Conservation (phyloP, 371 early-diverging fungal genomes). For the Chytridiales sp. region DNA sequence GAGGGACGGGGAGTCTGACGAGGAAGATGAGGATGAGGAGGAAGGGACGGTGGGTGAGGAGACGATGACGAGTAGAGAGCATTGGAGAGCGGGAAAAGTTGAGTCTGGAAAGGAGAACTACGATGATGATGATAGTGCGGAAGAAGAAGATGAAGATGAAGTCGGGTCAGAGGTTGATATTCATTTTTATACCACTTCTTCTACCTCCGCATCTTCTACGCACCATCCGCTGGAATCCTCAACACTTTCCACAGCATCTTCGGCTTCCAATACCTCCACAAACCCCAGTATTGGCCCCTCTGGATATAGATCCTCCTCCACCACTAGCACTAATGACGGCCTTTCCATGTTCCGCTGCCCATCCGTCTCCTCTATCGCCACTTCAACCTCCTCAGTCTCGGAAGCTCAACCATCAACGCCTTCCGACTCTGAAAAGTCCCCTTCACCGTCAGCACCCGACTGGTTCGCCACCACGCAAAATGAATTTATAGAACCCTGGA, state of each 20-base stretch:
- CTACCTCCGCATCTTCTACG: background rate
- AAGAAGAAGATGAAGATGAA: constrained; percentile 19
- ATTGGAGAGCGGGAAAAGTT: background rate
- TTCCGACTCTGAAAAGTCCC: too few relatives aligned
- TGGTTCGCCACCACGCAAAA: too few relatives aligned
- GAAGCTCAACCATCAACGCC: too few relatives aligned
- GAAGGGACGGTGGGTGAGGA: constrained; percentile 19
- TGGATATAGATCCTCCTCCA: too few relatives aligned
- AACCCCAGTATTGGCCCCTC: background rate
- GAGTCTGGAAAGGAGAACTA: background rate
- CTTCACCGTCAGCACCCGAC: too few relatives aligned
- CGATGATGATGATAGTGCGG: constrained; percentile 16
- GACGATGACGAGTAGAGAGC: constrained; percentile 1
- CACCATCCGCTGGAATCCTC: background rate
- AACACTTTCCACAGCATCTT: constrained; percentile 1
- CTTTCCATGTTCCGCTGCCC: too few relatives aligned
- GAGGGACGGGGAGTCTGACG: background rate
- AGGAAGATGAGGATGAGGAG: constrained; percentile 4
- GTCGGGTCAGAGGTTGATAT: background rate
- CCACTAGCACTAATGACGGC: too few relatives aligned
- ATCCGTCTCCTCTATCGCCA: too few relatives aligned
- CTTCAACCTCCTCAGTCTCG: too few relatives aligned
- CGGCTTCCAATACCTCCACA: background rate
- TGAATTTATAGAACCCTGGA: too few relatives aligned
- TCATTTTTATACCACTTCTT: background rate